phyloP scores from a whole-genome alignment of 1,284 basidiomycete genomes.

The Bjerkandera adusta region DNA sequence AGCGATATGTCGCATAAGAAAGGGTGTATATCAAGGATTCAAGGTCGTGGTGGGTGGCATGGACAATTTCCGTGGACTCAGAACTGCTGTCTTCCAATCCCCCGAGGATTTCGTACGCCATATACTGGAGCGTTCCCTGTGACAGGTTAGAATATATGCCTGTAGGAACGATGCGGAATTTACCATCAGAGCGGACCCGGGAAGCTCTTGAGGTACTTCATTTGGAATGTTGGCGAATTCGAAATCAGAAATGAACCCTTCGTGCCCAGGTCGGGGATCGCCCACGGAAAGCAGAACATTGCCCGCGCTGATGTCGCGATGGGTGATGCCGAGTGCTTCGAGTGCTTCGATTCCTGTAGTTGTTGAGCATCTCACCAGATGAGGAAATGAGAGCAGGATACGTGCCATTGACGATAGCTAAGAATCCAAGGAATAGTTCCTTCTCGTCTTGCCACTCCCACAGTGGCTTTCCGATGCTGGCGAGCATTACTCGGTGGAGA shows the following conservation, averaged over 20 bases:
- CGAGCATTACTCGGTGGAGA: constrained; percentile 14
- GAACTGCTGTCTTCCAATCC: neutral
- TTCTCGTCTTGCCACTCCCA: constrained; percentile 12
- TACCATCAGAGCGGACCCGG: neutral
- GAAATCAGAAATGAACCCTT: constrained; percentile 15
- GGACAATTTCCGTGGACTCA: neutral
- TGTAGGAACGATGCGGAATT: neutral
- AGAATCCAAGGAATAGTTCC: constrained; percentile 10
- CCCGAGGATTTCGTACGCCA: constrained; percentile 1
- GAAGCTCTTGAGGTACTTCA: neutral
- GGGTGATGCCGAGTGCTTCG: constrained; percentile 1
- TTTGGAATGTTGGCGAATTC: constrained; percentile 9
- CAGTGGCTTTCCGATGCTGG: constrained; percentile 13
- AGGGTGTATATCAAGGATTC: constrained; percentile 17
- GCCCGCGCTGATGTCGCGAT: constrained; percentile 9
- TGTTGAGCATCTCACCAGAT: neutral
- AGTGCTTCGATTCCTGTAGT: neutral
- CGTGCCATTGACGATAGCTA: constrained; percentile 4
- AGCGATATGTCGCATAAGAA: neutral
- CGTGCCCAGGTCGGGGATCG: constrained; percentile 1
- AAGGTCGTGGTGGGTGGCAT: constrained; percentile 9
- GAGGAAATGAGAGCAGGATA: no score
- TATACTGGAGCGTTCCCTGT: constrained; percentile 17
- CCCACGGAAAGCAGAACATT: constrained; percentile 15
- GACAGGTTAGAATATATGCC: neutral